Base-by-base conservation (phyloP, 1,284 basidiomycete species). In the Rhizoctonia solani region DNA sequence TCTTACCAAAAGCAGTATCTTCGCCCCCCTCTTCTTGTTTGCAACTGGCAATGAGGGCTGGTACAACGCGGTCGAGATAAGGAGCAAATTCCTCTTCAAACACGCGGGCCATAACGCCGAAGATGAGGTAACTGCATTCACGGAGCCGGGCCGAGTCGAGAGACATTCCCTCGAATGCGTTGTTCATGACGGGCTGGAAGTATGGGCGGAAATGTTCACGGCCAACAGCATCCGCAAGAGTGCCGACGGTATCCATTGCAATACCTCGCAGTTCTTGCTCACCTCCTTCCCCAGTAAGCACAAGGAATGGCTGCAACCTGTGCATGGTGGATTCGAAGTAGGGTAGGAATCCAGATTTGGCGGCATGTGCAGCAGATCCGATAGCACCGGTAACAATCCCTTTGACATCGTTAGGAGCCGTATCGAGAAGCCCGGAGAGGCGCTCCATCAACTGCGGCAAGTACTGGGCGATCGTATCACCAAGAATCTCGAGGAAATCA, bases 91-190 rank as follows among this genome's bases (percentile, higher is more conserved):
- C 95, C 71, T 93, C 92, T 70, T 88, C 92, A 75, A 98, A 99
- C 29, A 99, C 95, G 61, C 92, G 86, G 27, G 95, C 90, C 92
- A 99, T 96, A 72, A 97, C 94, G 70, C 95, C 93, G 74, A 99
- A 99, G 87, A 98, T 98, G 74, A 99, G 83, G 87, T 98, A 99
- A 74, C 90, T 93, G 79, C 95, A 98, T 79, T 99, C 97, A 72
- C 94, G 86, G 69, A 99, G 82, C 70, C 95, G 85, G 4, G 95
- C 89, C 72, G 86, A 81, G 72, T 93, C 91, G 78, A 96, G 86
- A 70, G 91, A 87, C 69, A 96, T 86, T 55, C 92, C 95, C 73
- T 91, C 86, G 81, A 98, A 95, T 2, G 95, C 93, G 73, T 94
- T 88, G 76, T 89, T 89, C 96, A 99, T 98, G 84, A 98, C 87